phyloP scores from a whole-genome alignment of 2,329 filamentous ascomycete species.

The Pestalotiopsis sp. region DNA sequence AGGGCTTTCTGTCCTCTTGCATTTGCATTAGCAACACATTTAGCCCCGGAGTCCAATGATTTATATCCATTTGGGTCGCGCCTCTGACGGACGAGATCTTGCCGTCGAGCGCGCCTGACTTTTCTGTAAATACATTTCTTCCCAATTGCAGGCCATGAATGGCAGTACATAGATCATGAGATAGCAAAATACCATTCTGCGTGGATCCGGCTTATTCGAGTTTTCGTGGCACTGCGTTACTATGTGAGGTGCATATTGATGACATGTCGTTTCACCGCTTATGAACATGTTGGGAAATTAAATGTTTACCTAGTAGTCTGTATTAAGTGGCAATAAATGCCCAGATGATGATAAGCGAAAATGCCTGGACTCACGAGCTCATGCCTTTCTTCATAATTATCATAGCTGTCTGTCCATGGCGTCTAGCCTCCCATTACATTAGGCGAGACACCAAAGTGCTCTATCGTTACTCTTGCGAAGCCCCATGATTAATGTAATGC shows the following conservation, averaged over 20 bases:
- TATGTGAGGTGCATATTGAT: background rate
- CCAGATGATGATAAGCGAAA: no score
- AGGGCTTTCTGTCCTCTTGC: background rate
- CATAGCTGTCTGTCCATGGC: background rate
- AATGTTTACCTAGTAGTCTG: no score
- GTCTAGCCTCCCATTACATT: background rate
- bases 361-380: background rate
- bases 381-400: background rate
- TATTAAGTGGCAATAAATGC: no score
- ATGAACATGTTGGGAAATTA: no score
- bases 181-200: background rate
- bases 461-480: background rate
- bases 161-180: background rate
- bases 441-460: background rate
- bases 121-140: background rate
- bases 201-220: background rate
- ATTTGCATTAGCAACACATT: background rate
- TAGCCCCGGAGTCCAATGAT: background rate
- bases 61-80: background rate
- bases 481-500: no score
- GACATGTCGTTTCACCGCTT: no score
- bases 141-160: background rate
- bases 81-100: background rate
- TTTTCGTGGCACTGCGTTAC: background rate
- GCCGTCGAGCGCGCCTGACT: background rate